A percentile compares a stretch with the other conserved stretches of the same genome.
phyloP scores from a whole-genome alignment of 176 grass and related monocot species.

The Raddia distichophylla region DNA sequence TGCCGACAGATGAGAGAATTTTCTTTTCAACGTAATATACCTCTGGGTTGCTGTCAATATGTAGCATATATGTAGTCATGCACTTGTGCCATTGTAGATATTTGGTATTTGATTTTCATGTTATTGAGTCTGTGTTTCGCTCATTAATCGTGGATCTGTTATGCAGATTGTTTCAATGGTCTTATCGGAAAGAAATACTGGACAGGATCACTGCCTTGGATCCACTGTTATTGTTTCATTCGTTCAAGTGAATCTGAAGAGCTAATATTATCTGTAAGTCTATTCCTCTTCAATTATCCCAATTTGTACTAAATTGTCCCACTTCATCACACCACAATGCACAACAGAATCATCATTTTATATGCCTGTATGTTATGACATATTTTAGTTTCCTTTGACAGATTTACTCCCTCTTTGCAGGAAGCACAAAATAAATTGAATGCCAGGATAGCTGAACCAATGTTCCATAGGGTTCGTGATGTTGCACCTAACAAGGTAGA shows the following conservation, averaged over 20 bases:
- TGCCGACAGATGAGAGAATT: not conserved
- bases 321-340: conserved; percentile 11
- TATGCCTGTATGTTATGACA: conserved; percentile 20
- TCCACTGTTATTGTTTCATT: conserved; percentile 95
- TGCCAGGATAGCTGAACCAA: conserved; percentile 66
- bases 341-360: conserved; percentile 13
- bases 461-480: conserved; percentile 87
- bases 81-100: not conserved
- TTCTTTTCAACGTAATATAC: conserved; percentile 22
- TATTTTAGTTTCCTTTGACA: conserved; percentile 22
- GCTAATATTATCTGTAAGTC: conserved; percentile 66
- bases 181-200: conserved; percentile 79
- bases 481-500: conserved; percentile 97
- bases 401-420: conserved; percentile 45
- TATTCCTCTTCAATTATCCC: conserved; percentile 12
- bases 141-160: conserved; percentile 33
- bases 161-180: conserved; percentile 60
- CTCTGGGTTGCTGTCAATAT: not conserved
- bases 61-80: not conserved
- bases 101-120: not conserved
- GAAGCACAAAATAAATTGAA: conserved; percentile 74
- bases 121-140: not conserved
- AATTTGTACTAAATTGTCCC: conserved; percentile 6
- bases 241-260: conserved; percentile 82
- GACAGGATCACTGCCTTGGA: conserved; percentile 79